Evolutionary conservation across 1,139 yeast genomes (phyloP), one percentile per base, ranked within the genome.

Genomic region (Casaregolazyma suthepensis): DNA sequence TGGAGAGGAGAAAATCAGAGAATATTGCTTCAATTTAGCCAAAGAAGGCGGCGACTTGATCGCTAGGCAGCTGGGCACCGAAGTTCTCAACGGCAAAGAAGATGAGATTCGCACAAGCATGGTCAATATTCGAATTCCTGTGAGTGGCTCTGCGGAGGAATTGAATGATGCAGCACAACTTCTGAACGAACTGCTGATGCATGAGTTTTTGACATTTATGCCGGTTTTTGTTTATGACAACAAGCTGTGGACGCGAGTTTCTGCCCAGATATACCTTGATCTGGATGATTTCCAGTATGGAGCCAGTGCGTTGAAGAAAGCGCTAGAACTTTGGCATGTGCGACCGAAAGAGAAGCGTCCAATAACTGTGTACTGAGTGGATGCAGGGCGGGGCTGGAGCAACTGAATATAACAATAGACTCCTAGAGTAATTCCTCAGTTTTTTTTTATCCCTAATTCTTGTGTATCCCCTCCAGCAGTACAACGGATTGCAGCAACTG

Each of bases 181-280:
- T 35, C 42, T 51, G 23, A 61, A 61, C 45, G 60, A 60, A 22
- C 58, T 61, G 17, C 55, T 64, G 55, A 57, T 68, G 53, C 46
- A 56, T 13, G 65, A 74, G 9, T 60, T 71, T 56, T 72, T 74
- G 22, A 76, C 83, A 0, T 79, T 71, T 61, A 74, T 80, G 22
- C 86, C 82, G 10, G 58, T 76, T 26, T 66, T 64, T 3, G 63
- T 66, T 22, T 81, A 78, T 61, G 71, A 75, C 45, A 78, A 72
- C 1, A 66, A 68, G 43, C 54, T 77, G 42, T 76, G 74, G 61
- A 72, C 76, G 19, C 75, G 91, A 56, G 77, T 82, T 57, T 78
- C 84, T 45, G 82, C 82, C 45, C 87, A 83, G 61, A 67, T 81
- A 7, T 84, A 82, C 64, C 78, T 81, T 57, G 85, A 81, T 44